Base-by-base conservation (phyloP, 306 rosid genomes). In the barrel medic (Medicago truncatula) region DNA sequence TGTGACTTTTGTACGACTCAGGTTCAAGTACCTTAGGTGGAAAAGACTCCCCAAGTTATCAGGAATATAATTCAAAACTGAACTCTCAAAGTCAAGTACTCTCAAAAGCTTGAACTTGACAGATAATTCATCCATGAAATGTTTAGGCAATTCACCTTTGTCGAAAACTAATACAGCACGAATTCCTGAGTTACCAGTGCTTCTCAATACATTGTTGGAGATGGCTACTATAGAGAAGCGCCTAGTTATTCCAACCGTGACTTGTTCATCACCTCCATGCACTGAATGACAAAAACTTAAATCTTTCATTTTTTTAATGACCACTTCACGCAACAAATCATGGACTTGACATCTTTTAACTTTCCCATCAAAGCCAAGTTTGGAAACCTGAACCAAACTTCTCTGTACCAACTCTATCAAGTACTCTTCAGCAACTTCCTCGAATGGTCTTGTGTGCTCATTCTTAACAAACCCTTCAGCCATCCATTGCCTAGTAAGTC, bases 401-500 rank as follows among this genome's bases (percentile, higher is more conserved):
- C 86, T 82, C 1, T 61, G 57, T 9, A 73, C 73, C 28, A 82
- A 53, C 46, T 82, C 73, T 25, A 62, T 38, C 40, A 82, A 67
- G 73, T 52, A 49, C 54, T 73, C 61, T 20, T 77, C 71, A 2
- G 82, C 76, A 18, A 73, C 53, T 1, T 58, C 80, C 41, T 82
- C 82, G 13, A 50, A 17, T 12, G 80, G 13, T 41, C 46, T 77
- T 23, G 17, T 43, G 72, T 67, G 63, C 1, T 58, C 70, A 2
- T 10, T 0, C 31, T 23, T 47, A 3, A 77, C 54, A 53, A 82
- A 72, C 6, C 76, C 85, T 64, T 76, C 85, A 58, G 82, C 85
- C 23, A 77, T 77, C 85, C 82, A 82, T 52, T 71, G 74, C 15
- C 72, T n/a, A 2, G 31, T 65, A 46, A 82, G 70, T 39, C 76